These are phyloP conservation scores for Ceratocystis albifundus DNA, from an alignment of 2,329 filamentous ascomycete genomes.

Conservation along the genomic window DNA sequence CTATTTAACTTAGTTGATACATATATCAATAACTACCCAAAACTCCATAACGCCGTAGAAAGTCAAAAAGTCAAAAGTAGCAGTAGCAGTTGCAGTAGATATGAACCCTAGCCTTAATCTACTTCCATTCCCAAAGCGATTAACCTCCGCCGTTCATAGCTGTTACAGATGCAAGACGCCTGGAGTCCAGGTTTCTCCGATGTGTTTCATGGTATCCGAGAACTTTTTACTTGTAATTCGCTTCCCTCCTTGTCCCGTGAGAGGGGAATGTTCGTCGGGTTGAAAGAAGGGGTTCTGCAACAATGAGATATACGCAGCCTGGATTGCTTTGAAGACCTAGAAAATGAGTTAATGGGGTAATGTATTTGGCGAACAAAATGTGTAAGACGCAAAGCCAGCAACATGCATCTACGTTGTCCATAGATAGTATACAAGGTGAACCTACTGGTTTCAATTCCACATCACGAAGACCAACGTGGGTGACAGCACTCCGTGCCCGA, in stretches of 20 bases:
- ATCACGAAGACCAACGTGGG: constrained; percentile 63
- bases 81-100: too few relatives aligned
- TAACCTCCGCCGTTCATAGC: neutral
- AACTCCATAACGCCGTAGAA: constrained; percentile 26
- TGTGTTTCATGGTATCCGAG: constrained; percentile 66
- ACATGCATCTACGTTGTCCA: constrained; percentile 31
- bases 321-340: constrained; percentile 68
- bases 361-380: neutral
- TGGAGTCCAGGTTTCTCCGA: constrained; percentile 75
- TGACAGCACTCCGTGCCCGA: constrained; percentile 30
- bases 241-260: constrained; percentile 43
- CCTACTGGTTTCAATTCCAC: constrained; percentile 67
- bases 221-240: constrained; percentile 77
- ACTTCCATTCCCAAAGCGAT: neutral
- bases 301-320: constrained; percentile 79
- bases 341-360: neutral
- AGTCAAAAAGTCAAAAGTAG: constrained; percentile 22
- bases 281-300: constrained; percentile 92
- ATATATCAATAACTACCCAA: neutral
- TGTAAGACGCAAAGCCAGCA: neutral
- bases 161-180: constrained; percentile 51
- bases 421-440: neutral
- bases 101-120: constrained; percentile 20
- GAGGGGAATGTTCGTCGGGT: constrained; percentile 68
- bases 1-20: neutral